Percentiles rank a stretch among this genome's conserved stretches.
phyloP scores from a whole-genome alignment of 441 rosid genomes.

The Raphanus hybrid region DNA sequence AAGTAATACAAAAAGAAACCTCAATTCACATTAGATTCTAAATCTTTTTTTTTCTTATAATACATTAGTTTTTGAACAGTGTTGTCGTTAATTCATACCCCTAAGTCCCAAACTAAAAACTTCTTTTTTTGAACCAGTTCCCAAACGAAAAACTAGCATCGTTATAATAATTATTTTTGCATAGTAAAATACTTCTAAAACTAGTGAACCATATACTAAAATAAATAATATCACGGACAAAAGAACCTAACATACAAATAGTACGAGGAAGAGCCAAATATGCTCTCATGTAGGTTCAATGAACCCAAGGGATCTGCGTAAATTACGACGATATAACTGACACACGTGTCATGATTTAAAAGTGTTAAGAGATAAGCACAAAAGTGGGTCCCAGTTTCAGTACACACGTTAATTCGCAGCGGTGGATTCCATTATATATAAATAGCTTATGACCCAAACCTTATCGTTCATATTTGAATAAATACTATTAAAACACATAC shows the following conservation, averaged over 20 bases:
- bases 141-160: too few relatives aligned
- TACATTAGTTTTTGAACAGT: neutral
- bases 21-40: conserved; percentile 1
- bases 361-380: conserved; percentile 31
- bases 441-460: conserved; percentile 17
- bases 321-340: conserved; percentile 34
- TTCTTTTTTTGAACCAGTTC: too few relatives aligned
- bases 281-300: conserved; percentile 35
- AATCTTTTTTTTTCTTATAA: too few relatives aligned
- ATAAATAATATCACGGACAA: neutral
- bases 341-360: conserved; percentile 33
- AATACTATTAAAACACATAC: conserved; percentile 3
- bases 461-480: conserved; percentile 4
- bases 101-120: neutral
- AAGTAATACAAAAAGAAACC: neutral
- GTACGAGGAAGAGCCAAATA: conserved; percentile 41
- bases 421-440: conserved; percentile 24
- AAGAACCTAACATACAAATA: neutral
- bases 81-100: neutral
- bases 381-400: conserved; percentile 28
- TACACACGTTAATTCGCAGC: conserved; percentile 36
- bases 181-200: neutral
- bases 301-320: conserved; percentile 30
- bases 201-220: neutral
- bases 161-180: too few relatives aligned